These are phyloP conservation scores for Lasiodiplodia theobromae DNA, from an alignment of 2,329 filamentous ascomycete genomes.

Conservation along the genomic window DNA sequence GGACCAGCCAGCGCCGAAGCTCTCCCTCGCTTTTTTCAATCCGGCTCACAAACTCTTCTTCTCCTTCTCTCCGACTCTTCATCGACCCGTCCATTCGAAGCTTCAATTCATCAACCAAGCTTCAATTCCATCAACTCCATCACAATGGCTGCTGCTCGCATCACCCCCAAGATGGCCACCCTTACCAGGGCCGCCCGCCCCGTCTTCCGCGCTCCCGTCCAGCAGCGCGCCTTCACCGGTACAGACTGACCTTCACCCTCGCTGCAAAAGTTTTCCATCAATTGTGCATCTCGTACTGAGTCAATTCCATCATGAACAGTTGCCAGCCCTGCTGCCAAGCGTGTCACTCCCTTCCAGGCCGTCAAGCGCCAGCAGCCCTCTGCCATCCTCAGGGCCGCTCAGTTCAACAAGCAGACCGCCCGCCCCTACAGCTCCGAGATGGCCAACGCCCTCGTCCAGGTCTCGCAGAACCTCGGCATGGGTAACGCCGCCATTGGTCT, in stretches of 20 bases:
- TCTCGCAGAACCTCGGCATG: slow-evolving; percentile 91
- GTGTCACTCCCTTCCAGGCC: slow-evolving; percentile 71
- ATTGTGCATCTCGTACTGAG: slow-evolving; percentile 28
- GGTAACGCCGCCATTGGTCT: slow-evolving; percentile 83
- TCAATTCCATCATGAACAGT: slow-evolving; percentile 32
- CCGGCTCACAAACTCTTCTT: slow-evolving; percentile 25
- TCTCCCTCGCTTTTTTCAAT: slow-evolving; percentile 29
- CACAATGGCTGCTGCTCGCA: slow-evolving; percentile 81
- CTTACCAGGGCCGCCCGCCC: slow-evolving; percentile 80
- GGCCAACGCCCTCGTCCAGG: slow-evolving; percentile 86
- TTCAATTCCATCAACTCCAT: slow-evolving; percentile 51
- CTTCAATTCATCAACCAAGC: slow-evolving; percentile 28
- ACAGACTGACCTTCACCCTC: slow-evolving; percentile 54
- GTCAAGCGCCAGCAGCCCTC: slow-evolving; percentile 76
- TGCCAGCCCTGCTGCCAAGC: slow-evolving; percentile 33
- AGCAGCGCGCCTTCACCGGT: slow-evolving; percentile 81
- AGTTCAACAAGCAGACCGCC: slow-evolving; percentile 54
- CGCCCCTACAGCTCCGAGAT: slow-evolving; percentile 89
- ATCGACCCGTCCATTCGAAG: slow-evolving; percentile 29
- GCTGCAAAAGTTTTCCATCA: slow-evolving; percentile 30
- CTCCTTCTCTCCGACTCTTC: slow-evolving; percentile 28
- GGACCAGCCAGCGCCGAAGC: slow-evolving; percentile 29
- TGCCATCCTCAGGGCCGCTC: slow-evolving; percentile 68
- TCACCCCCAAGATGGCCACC: slow-evolving; percentile 81
- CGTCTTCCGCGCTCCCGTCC: slow-evolving; percentile 71